Conservation (phyloP, 495 filamentous ascomycete genomes). For the Penicillium waksmanii region DNA sequence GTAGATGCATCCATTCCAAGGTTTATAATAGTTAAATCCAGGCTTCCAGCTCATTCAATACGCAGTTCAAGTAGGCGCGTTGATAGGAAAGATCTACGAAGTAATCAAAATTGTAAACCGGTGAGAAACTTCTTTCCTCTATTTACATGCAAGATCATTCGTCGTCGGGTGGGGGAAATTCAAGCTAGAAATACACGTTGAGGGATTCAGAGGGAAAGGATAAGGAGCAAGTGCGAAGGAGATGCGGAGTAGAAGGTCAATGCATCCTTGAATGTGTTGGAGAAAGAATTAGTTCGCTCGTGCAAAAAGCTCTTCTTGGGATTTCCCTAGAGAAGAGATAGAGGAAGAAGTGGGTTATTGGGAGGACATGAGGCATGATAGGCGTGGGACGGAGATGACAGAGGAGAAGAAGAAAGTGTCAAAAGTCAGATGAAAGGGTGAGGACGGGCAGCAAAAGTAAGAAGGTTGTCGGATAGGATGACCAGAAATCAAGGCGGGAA, state of each 20-base stretch:
- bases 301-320: slow-evolving; percentile 4
- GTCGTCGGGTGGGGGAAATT: slow-evolving; percentile 15
- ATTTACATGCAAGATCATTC: slow-evolving; percentile 32
- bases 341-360: slow-evolving; percentile 5
- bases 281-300: slow-evolving; percentile 18
- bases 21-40: background rate
- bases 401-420: background rate
- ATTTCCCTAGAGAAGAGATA: slow-evolving; percentile 1
- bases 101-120: background rate
- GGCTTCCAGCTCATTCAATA: background rate
- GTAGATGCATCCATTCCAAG: background rate
- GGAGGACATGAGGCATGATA: slow-evolving; percentile 18
- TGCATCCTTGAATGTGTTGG: slow-evolving; percentile 3
- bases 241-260: slow-evolving; percentile 11
- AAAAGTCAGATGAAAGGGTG: too few relatives aligned
- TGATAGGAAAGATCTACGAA: background rate
- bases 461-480: too few relatives aligned
- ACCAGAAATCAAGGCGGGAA: too few relatives aligned
- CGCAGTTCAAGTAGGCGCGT: background rate
- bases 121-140: slow-evolving; percentile 16
- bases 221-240: slow-evolving; percentile 3
- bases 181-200: slow-evolving; percentile 38
- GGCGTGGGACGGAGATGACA: slow-evolving; percentile 14
- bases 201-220: slow-evolving; percentile 13
- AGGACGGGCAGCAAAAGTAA: too few relatives aligned